Evolutionary conservation across 257 asterid species (phyloP), one percentile per base, ranked within the genome.

Genomic region (Solanum bukasovii): DNA sequence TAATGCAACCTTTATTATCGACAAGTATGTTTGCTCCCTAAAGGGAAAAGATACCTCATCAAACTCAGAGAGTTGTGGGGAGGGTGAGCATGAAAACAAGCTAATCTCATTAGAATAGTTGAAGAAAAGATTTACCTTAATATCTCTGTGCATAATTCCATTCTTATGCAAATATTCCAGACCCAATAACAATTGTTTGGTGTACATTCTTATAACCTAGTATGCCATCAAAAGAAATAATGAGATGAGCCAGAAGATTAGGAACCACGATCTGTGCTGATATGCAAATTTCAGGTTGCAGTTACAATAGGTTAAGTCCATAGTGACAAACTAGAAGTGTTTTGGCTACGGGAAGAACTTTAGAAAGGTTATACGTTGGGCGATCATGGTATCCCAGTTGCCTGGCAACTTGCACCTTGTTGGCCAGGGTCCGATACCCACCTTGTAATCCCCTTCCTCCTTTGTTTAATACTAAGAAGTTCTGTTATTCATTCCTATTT

Each of bases 21-120:
- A 96, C 99, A 59, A 97, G 98, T 90, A 97, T 97, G 90, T 97
- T 97, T 89, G 99, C 99, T 87, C 99, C 99, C 99, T 97, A 87
- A 78, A 79, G 5, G 37, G 34, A 61, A 67, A 59, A 25, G 9
- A n/a, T 14, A 78, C 7, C 65, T 72, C 61, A 84, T 33, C 82
- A 56, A 83, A 20, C 38, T 23, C 37, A 86, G 35, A 68, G 25
- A 73, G 29, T 88, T 44, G 59, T 65, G 74, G n/a, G 31, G 16
- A 82, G 86, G 34, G 40, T 18, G 63, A 44, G 12, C 85, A 46
- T 52, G 67, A 44, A 46, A 81, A 81, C 68, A 49, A 81, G 85
- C 68, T 46, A 81, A 46, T 46, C 68, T 46, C 70, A 18, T 81
- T 6, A 6, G 11, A 81, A 81, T 46, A 65, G 40, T 71, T 67